Conservation (phyloP, 2,329 filamentous ascomycete species). For the Coleophoma crateriformis region DNA sequence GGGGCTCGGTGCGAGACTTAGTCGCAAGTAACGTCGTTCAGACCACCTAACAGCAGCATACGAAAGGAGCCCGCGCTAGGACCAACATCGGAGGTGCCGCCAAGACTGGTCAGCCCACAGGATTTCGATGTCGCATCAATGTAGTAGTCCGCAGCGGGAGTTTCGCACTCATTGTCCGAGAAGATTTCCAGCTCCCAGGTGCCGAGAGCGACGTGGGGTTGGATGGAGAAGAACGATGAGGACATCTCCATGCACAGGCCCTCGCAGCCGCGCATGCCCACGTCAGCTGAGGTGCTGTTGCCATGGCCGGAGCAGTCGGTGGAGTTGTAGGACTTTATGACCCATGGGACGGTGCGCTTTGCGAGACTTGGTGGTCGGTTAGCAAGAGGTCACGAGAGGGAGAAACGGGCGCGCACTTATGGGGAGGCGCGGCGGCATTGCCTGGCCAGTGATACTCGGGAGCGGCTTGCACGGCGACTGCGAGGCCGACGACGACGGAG, state of each 20-base stretch:
- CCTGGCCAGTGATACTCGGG: not conserved
- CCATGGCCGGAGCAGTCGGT: not conserved
- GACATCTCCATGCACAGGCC: not conserved
- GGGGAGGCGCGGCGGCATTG: not conserved
- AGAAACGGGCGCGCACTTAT: not conserved
- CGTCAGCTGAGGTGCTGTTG: not conserved
- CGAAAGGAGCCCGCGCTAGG: not conserved
- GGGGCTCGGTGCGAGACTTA: not conserved
- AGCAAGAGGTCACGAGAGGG: not conserved
- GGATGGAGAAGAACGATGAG: not conserved
- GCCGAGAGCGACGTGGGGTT: not conserved
- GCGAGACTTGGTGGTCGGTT: not conserved
- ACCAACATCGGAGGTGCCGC: not conserved
- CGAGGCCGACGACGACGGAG: not conserved
- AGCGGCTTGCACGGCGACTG: not conserved
- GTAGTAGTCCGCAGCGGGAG: not conserved
- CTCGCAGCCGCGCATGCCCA: not conserved
- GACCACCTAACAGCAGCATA: not conserved
- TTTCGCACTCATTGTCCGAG: not conserved
- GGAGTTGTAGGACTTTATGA: not conserved
- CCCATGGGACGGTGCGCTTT: not conserved
- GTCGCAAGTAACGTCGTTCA: not conserved
- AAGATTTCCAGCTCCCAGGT: not conserved
- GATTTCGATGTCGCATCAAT: not conserved
- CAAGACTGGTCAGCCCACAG: not conserved